These are phyloP conservation scores for Phaffomyces opuntiae DNA, from an alignment of 805 yeast genomes.

Conservation along the genomic window DNA sequence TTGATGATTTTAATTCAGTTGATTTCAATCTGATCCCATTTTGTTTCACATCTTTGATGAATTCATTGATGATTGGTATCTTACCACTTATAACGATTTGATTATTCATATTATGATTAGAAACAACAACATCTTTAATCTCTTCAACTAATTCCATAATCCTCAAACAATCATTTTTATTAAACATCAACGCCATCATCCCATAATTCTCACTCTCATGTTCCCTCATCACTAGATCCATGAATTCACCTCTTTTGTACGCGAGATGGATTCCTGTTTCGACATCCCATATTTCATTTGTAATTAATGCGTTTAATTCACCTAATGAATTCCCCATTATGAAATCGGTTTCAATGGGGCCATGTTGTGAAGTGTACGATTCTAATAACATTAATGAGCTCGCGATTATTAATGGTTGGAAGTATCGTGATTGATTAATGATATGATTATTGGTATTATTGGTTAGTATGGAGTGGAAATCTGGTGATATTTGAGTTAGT, in stretches of 20 bases:
- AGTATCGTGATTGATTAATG: no score
- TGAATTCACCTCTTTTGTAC: slow-evolving; percentile 30
- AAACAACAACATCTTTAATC: slow-evolving; percentile 25
- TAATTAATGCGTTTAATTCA: slow-evolving; percentile 32
- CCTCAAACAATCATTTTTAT: background rate
- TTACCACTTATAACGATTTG: slow-evolving; percentile 39
- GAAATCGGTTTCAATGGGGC: slow-evolving; percentile 16
- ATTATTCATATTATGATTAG: slow-evolving; percentile 33
- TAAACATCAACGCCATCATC: slow-evolving; percentile 31
- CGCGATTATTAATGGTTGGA: slow-evolving; percentile 22
- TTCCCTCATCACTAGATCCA: slow-evolving; percentile 25
- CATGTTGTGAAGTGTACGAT: slow-evolving; percentile 14
- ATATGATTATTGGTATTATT: no score
- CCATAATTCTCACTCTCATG: slow-evolving; percentile 21
- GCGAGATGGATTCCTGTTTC: slow-evolving; percentile 16
- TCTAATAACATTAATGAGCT: slow-evolving; percentile 17
- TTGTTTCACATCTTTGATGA: slow-evolving; percentile 13
- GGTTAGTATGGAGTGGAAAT: no score
- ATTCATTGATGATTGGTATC: slow-evolving; percentile 8
- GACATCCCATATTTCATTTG: slow-evolving; percentile 24
- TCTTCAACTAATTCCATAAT: background rate
- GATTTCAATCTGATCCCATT: slow-evolving; percentile 20
- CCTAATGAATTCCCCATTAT: slow-evolving; percentile 40
- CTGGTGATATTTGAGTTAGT: no score
- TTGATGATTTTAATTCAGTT: slow-evolving; percentile 28